Evolutionary conservation across 345 rosid genomes (phyloP).

Genomic region (Anacardium occidentale): DNA sequence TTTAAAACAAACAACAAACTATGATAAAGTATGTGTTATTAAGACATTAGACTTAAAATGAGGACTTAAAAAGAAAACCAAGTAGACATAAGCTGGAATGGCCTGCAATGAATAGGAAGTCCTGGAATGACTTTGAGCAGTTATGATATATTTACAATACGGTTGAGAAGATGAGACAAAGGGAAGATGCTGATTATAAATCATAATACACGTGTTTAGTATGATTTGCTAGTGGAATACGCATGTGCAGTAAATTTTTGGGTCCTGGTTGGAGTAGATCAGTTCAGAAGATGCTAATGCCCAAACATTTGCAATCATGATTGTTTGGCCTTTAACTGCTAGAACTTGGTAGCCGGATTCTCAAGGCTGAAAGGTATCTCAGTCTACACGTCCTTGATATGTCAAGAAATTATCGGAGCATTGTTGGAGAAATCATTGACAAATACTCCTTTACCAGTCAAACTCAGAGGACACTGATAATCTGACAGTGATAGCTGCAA

Average conservation of each 20-base stretch:
- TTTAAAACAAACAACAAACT: too few relatives aligned
- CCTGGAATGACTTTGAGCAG: not conserved
- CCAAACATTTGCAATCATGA: not conserved
- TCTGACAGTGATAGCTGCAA: not conserved
- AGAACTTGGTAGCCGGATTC: not conserved
- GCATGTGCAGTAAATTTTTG: not conserved
- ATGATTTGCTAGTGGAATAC: not conserved
- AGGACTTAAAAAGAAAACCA: too few relatives aligned
- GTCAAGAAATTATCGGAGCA: not conserved
- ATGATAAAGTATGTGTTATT: too few relatives aligned
- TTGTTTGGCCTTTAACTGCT: not conserved
- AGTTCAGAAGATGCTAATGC: not conserved
- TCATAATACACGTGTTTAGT: not conserved
- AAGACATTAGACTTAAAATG: too few relatives aligned
- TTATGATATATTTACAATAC: not conserved
- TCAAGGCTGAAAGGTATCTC: not conserved
- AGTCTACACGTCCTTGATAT: not conserved
- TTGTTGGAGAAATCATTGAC: not conserved
- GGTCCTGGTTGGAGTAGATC: not conserved
- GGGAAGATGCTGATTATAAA: not conserved
- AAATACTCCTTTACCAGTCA: constrained; percentile 6
- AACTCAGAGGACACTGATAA: not conserved
- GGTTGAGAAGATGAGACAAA: not conserved
- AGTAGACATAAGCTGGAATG: too few relatives aligned
- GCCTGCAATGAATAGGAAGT: too few relatives aligned